Evolutionary conservation across 495 filamentous ascomycete species (phyloP).

Genomic region (Bryoglossum gracile): DNA sequence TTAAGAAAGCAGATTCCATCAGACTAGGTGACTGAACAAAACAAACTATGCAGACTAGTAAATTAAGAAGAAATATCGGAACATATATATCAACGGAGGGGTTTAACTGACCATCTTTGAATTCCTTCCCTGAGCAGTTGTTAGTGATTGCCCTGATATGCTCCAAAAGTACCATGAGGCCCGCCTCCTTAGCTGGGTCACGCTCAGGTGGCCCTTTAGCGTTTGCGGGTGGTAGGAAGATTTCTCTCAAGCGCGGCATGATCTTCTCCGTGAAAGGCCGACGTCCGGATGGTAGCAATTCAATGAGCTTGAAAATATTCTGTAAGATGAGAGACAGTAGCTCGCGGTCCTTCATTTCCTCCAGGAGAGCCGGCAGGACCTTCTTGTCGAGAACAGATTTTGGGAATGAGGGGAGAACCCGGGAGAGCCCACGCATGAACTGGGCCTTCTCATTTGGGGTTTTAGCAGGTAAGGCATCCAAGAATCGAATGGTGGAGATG

Average conservation of each 20-base stretch:
- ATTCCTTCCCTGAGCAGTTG: slow-evolving; percentile 83
- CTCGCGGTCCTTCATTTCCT: slow-evolving; percentile 88
- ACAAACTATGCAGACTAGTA: too few relatives aligned
- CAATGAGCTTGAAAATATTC: slow-evolving; percentile 84
- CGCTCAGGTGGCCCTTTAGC: slow-evolving; percentile 50
- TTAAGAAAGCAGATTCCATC: too few relatives aligned
- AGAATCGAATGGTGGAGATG: slow-evolving; percentile 88
- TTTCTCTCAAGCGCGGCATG: slow-evolving; percentile 73
- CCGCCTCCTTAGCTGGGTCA: slow-evolving; percentile 79
- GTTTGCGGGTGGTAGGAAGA: slow-evolving; percentile 54
- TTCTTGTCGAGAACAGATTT: slow-evolving; percentile 92
- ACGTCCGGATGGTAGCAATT: slow-evolving; percentile 63
- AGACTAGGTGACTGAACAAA: too few relatives aligned
- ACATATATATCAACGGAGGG: too few relatives aligned
- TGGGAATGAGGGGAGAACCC: slow-evolving; percentile 83
- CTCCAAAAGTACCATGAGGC: slow-evolving; percentile 80
- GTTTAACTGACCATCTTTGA: slow-evolving; percentile 70
- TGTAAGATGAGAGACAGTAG: slow-evolving; percentile 75
- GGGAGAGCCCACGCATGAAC: slow-evolving; percentile 82
- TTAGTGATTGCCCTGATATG: slow-evolving; percentile 66
- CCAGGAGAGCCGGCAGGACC: slow-evolving; percentile 75
- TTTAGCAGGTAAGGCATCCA: slow-evolving; percentile 85
- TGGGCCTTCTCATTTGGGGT: slow-evolving; percentile 82
- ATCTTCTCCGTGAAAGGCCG: slow-evolving; percentile 77
- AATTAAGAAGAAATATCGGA: too few relatives aligned